Base-by-base conservation (phyloP, 768 basidiomycete species). In the Dioszegia crocea region DNA sequence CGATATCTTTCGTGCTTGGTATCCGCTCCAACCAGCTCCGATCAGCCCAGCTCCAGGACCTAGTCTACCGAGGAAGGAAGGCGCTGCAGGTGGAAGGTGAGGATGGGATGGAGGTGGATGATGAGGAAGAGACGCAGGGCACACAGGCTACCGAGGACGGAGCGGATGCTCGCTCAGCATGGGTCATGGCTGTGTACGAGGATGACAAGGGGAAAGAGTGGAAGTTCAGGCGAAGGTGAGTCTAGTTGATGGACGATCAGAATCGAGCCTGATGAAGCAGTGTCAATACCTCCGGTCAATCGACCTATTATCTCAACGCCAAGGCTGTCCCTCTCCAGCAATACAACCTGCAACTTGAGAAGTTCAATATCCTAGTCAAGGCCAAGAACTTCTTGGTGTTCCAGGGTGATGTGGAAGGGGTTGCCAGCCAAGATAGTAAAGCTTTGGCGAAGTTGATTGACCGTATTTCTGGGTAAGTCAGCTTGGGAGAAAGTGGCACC, bases 311-410 rank as follows among this genome's bases (percentile, higher is more conserved):
- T 67, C 82, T 98, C 46, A 91, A 98, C 77, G 80, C 81, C 60
- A 84, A 83, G 66, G 80, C 84, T 23, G 89, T 96, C 54, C 88
- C 91, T 0, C 93, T 93, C 76, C 83, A 86, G 12, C 84, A 84
- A 1, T 99, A 98, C 81, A 96, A 96, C 60, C 81, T 86, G 4
- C 88, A 89, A 12, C 86, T 99, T 24, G 82, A 88, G 56, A 80
- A 82, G 6, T 92, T 96, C 68, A 96, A 97, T 70, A 90, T 99
- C 70, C 88, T 98, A 46, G 92, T 98, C 70, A 97, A 96, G 79
- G 96, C 96, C 12, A 97, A 97, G 80, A 98, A 98, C 80, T 99
- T 98, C 71, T 86, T 98, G 52, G 96, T 98, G 11, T 98, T 99
- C 80, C 96, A 99, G 73, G 96, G 96, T 51, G 96, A 98, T 73